Percentiles rank a stretch among this genome's conserved stretches.
These are phyloP conservation scores for Mycena sp. DNA, from an alignment of 1,284 basidiomycete genomes.

Conservation along the genomic window DNA sequence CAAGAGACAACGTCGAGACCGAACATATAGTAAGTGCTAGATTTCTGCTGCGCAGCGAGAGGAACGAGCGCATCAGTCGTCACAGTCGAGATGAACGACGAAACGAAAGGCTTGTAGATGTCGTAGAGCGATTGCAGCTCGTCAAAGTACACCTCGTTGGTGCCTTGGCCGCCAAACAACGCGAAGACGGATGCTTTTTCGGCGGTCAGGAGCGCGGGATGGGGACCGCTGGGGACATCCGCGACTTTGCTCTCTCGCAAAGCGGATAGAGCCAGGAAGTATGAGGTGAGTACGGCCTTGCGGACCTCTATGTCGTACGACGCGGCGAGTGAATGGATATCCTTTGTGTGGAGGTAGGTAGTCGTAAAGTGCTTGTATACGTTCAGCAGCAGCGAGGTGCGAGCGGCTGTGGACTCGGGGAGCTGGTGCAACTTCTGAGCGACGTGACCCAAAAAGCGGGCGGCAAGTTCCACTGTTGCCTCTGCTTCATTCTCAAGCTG, in stretches of 20 bases:
- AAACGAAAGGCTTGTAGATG: slow-evolving; percentile 89
- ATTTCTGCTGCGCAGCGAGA: slow-evolving; percentile 71
- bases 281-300: slow-evolving; percentile 81
- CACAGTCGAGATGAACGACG: slow-evolving; percentile 72
- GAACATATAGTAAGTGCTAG: slow-evolving; percentile 78
- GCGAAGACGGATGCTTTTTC: slow-evolving; percentile 89
- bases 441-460: slow-evolving; percentile 82
- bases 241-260: slow-evolving; percentile 72
- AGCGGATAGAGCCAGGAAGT: slow-evolving; percentile 81
- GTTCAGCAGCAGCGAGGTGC: slow-evolving; percentile 76
- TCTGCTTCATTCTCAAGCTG: slow-evolving; percentile 66
- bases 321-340: slow-evolving; percentile 85
- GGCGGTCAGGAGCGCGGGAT: slow-evolving; percentile 80
- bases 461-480: slow-evolving; percentile 79
- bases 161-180: slow-evolving; percentile 98
- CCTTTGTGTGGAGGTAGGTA: slow-evolving; percentile 77
- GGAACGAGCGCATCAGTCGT: slow-evolving; percentile 77
- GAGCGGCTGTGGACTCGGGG: slow-evolving; percentile 61
- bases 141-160: slow-evolving; percentile 98
- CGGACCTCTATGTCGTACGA: slow-evolving; percentile 81
- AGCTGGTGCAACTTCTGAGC: slow-evolving; percentile 68
- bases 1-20: slow-evolving; percentile 88
- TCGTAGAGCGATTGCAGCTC: slow-evolving; percentile 94
- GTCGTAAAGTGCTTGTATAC: slow-evolving; percentile 83
- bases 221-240: slow-evolving; percentile 68